These are phyloP conservation scores for Psilocybe sp. DNA, from an alignment of 768 basidiomycete genomes.

Conservation along the genomic window DNA sequence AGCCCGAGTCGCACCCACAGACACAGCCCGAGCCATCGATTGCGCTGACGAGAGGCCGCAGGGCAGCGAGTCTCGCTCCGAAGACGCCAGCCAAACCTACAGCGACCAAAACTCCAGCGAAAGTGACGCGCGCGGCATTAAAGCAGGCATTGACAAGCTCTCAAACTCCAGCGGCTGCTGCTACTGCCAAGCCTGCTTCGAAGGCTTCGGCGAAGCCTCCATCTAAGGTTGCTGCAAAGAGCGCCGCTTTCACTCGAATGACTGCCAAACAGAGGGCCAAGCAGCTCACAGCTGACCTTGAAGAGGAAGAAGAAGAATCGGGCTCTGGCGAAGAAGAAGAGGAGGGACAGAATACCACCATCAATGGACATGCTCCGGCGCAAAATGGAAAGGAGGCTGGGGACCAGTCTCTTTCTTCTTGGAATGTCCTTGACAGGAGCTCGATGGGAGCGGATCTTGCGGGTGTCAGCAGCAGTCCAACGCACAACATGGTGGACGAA, in stretches of 20 bases:
- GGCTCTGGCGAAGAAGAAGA: background rate
- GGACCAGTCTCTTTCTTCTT: constrained; percentile 6
- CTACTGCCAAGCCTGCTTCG: constrained; percentile 10
- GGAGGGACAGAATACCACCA: background rate
- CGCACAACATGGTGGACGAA: constrained; percentile 26
- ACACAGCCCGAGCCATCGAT: too few species aligned
- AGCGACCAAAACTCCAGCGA: background rate
- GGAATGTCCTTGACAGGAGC: constrained; percentile 11
- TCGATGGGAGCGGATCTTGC: constrained; percentile 7
- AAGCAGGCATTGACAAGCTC: background rate
- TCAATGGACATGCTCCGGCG: too few species aligned
- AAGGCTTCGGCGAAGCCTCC: constrained; percentile 11
- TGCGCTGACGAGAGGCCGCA: background rate
- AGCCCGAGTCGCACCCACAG: too few species aligned
- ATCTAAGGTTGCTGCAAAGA: constrained; percentile 7
- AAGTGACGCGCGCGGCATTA: background rate
- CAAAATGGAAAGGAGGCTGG: too few species aligned
- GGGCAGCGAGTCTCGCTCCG: background rate
- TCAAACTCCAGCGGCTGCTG: background rate
- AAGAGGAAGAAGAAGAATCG: background rate
- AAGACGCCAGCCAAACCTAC: background rate
- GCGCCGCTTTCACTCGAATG: constrained; percentile 1
- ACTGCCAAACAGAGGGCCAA: constrained; percentile 1
- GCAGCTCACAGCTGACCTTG: background rate
- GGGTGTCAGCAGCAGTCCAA: constrained; percentile 13